Percentiles rank a stretch among this genome's conserved stretches.
Evolutionary conservation across 495 filamentous ascomycete species (phyloP).

Genomic region (Hypoxylon rickii): DNA sequence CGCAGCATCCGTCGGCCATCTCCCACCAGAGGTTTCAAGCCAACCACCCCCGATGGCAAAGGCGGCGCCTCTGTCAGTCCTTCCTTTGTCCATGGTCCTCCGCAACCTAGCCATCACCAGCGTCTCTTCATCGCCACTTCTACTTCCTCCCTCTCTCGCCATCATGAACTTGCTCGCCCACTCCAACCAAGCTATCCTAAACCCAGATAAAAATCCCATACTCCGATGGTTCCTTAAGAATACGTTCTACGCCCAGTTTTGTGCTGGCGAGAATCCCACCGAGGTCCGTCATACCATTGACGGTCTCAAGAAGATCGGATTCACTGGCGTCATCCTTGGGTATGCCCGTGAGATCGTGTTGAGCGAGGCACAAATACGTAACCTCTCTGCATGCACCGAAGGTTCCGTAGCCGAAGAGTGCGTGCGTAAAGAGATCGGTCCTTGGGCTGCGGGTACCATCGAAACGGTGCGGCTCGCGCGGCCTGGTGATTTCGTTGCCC

Average conservation of each 20-base stretch:
- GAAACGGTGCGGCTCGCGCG: conserved; percentile 75
- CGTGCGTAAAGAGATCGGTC: conserved; percentile 64
- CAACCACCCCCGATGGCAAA: conserved; percentile 36
- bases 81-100: conserved; percentile 74
- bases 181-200: conserved; percentile 62
- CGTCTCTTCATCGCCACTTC: conserved; percentile 74
- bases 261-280: conserved; percentile 67
- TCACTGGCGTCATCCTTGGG: conserved; percentile 74
- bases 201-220: conserved; percentile 61
- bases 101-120: conserved; percentile 79
- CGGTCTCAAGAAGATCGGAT: conserved; percentile 67
- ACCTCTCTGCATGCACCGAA: conserved; percentile 39
- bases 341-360: conserved; percentile 77
- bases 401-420: conserved; percentile 47
- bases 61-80: conserved; percentile 64
- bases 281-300: conserved; percentile 66
- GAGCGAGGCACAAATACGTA: conserved; percentile 52
- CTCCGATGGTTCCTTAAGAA: conserved; percentile 65
- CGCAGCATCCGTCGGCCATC: conserved; percentile 15
- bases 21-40: conserved; percentile 21
- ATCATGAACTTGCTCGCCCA: conserved; percentile 73
- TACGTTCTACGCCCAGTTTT: conserved; percentile 87
- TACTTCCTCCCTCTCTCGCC: conserved; percentile 72
- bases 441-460: conserved; percentile 75
- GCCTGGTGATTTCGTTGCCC: conserved; percentile 80